Evolutionary conservation across 306 rosid genomes (phyloP).

Genomic region (Nissolia schottii): DNA sequence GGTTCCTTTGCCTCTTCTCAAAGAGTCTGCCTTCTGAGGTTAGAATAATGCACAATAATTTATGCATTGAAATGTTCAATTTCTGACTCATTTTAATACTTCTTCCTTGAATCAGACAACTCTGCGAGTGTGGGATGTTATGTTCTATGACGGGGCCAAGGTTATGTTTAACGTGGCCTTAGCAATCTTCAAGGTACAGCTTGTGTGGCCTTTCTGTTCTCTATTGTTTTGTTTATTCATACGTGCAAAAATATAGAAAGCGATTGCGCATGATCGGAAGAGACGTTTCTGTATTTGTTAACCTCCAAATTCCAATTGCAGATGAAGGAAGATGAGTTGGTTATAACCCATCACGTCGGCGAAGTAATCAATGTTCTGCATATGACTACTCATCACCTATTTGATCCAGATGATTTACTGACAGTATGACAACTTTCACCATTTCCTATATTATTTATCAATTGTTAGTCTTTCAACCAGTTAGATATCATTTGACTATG

Average conservation of each 20-base stretch:
- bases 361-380: constrained; percentile 86
- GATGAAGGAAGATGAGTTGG: constrained; percentile 93
- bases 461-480: neutral
- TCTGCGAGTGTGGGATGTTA: constrained; percentile 93
- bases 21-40: constrained; percentile 99
- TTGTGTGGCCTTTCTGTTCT: neutral
- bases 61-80: constrained; percentile 3
- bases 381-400: constrained; percentile 80
- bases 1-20: constrained; percentile 94
- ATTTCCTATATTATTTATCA: neutral
- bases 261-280: neutral
- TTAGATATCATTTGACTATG: neutral
- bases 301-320: constrained; percentile 38
- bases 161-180: constrained; percentile 88
- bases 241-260: neutral
- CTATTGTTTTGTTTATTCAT: neutral
- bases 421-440: constrained; percentile 45
- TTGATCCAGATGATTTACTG: constrained; percentile 91
- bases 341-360: constrained; percentile 79
- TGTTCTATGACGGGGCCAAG: constrained; percentile 94
- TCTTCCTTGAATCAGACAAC: constrained; percentile 61
- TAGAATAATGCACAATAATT: constrained; percentile 5
- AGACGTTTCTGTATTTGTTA: constrained; percentile 25
- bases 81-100: constrained; percentile 22
- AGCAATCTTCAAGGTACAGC: constrained; percentile 85